A percentile compares a stretch with the other conserved stretches of the same genome.
phyloP scores from a whole-genome alignment of 179 eudicot genomes.

The Drosera spatulata region DNA sequence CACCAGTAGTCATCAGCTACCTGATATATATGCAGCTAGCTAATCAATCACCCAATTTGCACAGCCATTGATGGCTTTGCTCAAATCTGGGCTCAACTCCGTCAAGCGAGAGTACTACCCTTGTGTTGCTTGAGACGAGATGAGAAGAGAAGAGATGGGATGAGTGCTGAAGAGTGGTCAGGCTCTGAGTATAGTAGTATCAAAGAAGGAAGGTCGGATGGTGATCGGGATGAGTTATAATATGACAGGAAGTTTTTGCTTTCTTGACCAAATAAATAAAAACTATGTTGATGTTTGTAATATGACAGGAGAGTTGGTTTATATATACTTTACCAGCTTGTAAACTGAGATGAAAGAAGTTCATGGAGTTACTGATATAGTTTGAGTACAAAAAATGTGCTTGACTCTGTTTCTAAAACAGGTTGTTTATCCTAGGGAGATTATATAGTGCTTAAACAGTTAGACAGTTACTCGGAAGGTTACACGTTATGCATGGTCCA shows the following conservation, averaged over 20 bases:
- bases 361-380: no score
- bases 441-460: no score
- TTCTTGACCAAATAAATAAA: neutral
- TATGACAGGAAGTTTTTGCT: neutral
- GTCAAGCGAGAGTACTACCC: neutral
- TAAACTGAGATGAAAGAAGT: neutral
- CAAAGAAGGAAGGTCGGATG: neutral
- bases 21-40: neutral
- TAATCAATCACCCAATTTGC: neutral
- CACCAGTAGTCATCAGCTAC: conserved; percentile 40
- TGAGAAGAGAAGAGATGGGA: neutral
- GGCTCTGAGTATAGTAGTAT: neutral
- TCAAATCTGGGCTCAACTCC: no score
- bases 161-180: neutral
- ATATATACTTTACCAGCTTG: neutral
- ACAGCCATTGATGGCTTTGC: neutral
- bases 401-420: no score
- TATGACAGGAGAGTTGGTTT: neutral
- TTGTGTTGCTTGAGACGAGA: neutral
- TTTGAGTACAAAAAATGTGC: no score
- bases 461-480: no score
- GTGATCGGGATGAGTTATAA: neutral
- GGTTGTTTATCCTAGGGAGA: no score
- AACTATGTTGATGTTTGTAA: neutral
- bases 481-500: no score